Evolutionary conservation across 2,329 filamentous ascomycete genomes (phyloP), one percentile per base, ranked within the genome.

Genomic region (Parascedosporium putredinis): DNA sequence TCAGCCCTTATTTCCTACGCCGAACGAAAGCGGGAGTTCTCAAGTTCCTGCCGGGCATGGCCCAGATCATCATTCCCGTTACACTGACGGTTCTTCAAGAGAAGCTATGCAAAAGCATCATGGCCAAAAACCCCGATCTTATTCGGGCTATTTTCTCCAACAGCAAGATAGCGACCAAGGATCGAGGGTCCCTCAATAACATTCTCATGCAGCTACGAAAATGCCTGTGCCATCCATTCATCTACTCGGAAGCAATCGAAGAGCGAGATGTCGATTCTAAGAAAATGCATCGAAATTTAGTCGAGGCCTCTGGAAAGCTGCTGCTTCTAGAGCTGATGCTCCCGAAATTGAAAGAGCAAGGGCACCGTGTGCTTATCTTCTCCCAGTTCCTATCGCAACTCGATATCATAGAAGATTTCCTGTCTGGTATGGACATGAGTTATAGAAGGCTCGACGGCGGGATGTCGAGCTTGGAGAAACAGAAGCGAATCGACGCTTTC

Each of bases 161-260:
- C 29, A 73, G 73, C 42, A 80, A 76, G 54, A 68, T 88, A 46
- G 86, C 83, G 58, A 72, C 75, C 24, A 76, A 74, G 14, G 90
- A 97, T 52, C 79, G 85, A 5, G 83, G 86, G 38, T 91, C 82
- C 54, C 68, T 97, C 51, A 95, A 85, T 74, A 98, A 98, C 58
- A 95, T 98, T 34, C 67, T 98, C 40, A 88, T 96, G 78, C 93
- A 98, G 64, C 75, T 98, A 16, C 81, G 93, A 16, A 97, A 96
- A 63, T 95, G 88, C 55, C 73, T 98, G 2, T 96, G 91, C 55
- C 94, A 98, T 65, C 93, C 94, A 0, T 98, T 97, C 62, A 82
- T 97, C 46, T 98, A 96, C 71, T 96, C 83, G 59, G 75, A 80
- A 36, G 83, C 86, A 20, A 93, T 98, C 51, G 94, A 98, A 66